Conservation (phyloP, 108 stramenopile genomes). For the Skeletonema tropicum region DNA sequence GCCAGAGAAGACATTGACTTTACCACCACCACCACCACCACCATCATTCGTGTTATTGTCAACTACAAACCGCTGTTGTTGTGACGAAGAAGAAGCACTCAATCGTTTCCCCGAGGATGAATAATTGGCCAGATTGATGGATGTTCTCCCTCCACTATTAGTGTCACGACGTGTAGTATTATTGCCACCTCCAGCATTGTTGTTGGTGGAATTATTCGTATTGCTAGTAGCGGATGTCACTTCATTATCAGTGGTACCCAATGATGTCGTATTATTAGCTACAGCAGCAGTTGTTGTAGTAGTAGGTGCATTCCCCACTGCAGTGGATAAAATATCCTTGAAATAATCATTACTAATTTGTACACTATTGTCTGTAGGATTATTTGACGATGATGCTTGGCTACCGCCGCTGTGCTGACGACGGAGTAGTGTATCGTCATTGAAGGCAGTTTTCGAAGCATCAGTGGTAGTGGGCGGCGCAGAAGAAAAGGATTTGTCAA, state of each 20-base stretch:
- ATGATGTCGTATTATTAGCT: too few species aligned
- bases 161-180: too few species aligned
- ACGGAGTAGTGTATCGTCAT: background rate
- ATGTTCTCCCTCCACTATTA: background rate
- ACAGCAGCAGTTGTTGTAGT: too few species aligned
- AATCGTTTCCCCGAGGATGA: background rate
- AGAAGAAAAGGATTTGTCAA: background rate
- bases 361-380: background rate
- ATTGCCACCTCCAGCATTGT: too few species aligned
- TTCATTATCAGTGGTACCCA: too few species aligned
- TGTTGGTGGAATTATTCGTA: too few species aligned
- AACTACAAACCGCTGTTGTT: background rate
- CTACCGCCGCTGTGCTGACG: too few species aligned
- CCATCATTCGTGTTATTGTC: background rate
- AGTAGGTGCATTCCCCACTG: background rate
- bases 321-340: background rate
- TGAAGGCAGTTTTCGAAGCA: background rate
- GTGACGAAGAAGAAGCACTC: background rate
- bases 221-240: too few species aligned
- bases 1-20: background rate
- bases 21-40: too few species aligned
- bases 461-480: background rate
- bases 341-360: background rate
- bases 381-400: background rate
- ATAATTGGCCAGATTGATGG: background rate